Base-by-base conservation (phyloP, 441 rosid genomes). In the Euphorbia schlechtendalii region DNA sequence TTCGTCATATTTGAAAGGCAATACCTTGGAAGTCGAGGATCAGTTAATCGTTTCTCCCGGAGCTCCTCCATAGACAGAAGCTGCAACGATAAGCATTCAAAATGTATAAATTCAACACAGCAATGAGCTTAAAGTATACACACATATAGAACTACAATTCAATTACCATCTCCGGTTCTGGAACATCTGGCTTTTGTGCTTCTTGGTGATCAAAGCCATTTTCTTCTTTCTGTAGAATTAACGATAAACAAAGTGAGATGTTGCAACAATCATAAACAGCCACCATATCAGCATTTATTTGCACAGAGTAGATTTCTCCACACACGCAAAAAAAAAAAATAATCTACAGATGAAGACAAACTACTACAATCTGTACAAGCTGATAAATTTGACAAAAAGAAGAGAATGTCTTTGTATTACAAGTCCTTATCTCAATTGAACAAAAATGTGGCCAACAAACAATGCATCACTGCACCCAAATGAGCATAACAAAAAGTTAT, bases 21-120 rank as follows among this genome's bases (percentile, higher is more conserved):
- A 68, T 74, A 86, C 99, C 88, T 84, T 59, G 99, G 96, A 69
- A 94, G 83, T 61, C 76, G 81, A 69, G 93, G 96, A 76, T 90
- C 96, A 67, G 84, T 86, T 61, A 87, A 80, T 69, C 92, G 93
- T 68, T 78, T 85, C 62, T 89, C 92, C 3, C 89, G 92, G 66
- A 89, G 69, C 74, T 87, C 90, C 76, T 94, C 99, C 81, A 90
- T 51, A 43, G 95, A 82, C 54, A 83, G 76, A 76, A 94, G 96
- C 99, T 94, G 89, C 77, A 78, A 76, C 34, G 68, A 76, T 63
- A 12, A 71, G 65, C 66, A 69, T 71, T 69, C 64, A 74, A 59
- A 49, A 63, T 13, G 69, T 71, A 67, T 63, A 74, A 59, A 63
- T 13, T 9, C 67, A 25, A 14, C 57, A 46, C 60, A 53, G 64